Conservation (phyloP, 805 yeast species). For the Ascoidea rubescens region DNA sequence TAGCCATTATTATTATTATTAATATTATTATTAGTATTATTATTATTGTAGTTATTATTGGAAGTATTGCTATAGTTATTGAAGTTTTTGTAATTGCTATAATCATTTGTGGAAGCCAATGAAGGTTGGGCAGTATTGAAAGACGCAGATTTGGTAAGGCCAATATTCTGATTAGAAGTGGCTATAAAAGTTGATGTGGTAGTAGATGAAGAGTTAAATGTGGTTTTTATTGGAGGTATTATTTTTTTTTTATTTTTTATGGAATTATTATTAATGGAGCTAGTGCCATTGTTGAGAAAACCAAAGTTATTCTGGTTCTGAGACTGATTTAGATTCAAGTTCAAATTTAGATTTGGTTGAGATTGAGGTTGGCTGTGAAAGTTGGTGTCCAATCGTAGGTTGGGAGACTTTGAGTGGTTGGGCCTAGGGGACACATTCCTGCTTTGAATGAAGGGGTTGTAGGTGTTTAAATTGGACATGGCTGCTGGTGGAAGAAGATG, state of each 20-base stretch:
- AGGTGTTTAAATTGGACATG: not conserved
- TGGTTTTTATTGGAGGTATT: no score
- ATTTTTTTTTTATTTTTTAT: no score
- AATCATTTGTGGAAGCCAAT: no score
- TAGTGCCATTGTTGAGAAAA: not conserved
- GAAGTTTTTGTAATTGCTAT: not conserved
- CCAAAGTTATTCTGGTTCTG: not conserved
- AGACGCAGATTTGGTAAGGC: no score
- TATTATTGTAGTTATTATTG: no score
- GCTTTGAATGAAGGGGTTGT: not conserved
- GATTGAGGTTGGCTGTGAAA: not conserved
- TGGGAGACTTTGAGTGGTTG: not conserved
- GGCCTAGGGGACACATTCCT: not conserved
- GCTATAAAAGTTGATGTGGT: no score
- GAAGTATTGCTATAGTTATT: not conserved
- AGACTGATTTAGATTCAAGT: not conserved
- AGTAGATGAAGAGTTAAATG: no score
- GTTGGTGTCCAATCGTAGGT: not conserved
- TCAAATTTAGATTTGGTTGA: not conserved
- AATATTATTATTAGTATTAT: no score
- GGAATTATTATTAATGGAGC: no score
- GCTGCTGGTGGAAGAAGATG: not conserved
- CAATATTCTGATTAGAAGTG: no score
- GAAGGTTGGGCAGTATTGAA: no score
- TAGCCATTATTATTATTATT: no score